These are phyloP conservation scores for Sphaerostilbella broomeana DNA, from an alignment of 2,329 filamentous ascomycete genomes.

Conservation along the genomic window DNA sequence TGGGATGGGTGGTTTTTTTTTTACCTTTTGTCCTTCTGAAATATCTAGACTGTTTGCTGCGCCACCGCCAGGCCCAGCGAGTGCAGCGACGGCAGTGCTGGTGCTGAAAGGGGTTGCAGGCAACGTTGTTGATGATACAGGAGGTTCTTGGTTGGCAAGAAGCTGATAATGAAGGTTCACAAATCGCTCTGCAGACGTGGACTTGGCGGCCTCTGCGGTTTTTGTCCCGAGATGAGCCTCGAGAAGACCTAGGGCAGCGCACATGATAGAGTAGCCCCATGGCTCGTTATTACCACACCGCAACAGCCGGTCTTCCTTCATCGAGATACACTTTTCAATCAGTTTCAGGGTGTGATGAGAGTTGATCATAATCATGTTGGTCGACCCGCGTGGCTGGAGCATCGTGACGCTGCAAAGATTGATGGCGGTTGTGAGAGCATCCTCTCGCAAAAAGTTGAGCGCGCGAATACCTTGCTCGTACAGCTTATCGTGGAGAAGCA, in stretches of 20 bases:
- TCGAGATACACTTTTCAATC: conserved; percentile 53
- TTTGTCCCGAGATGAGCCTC: conserved; percentile 54
- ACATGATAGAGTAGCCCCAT: conserved; percentile 59
- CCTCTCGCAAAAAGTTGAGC: conserved; percentile 54
- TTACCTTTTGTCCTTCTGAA: conserved; percentile 35
- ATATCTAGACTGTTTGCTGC: conserved; percentile 28
- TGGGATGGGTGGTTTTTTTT: conserved; percentile 18
- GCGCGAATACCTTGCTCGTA: conserved; percentile 52
- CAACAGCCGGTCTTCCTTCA: conserved; percentile 55
- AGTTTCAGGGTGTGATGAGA: conserved; percentile 53
- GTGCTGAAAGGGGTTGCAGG: conserved; percentile 20
- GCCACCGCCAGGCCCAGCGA: conserved; percentile 20
- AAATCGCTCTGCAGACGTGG: conserved; percentile 52
- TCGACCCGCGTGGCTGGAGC: conserved; percentile 52
- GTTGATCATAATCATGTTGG: conserved; percentile 57
- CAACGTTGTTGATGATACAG: conserved; percentile 27
- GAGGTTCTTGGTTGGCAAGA: conserved; percentile 46
- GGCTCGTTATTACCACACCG: conserved; percentile 59
- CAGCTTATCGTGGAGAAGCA: conserved; percentile 55
- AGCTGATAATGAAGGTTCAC: conserved; percentile 53
- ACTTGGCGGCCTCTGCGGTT: conserved; percentile 50
- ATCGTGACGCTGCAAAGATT: conserved; percentile 56
- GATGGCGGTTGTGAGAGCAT: conserved; percentile 52
- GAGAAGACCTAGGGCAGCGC: conserved; percentile 51
- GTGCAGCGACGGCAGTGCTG: conserved; percentile 12